A percentile compares a stretch with the other conserved stretches of the same genome.
phyloP scores from a whole-genome alignment of 768 basidiomycete species.

The Favolaschia claudopus region DNA sequence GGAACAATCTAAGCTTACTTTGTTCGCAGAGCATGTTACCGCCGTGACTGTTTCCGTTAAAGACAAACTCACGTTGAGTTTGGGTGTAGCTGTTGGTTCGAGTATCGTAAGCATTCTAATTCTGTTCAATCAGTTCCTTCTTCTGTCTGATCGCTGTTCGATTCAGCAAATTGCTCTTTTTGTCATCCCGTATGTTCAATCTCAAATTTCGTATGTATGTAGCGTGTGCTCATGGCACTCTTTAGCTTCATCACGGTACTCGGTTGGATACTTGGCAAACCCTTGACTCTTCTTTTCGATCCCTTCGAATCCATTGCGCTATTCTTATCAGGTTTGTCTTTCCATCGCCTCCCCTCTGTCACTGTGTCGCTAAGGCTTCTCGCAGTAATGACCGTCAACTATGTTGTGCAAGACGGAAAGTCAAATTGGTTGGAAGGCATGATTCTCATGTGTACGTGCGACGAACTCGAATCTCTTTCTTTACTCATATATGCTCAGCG shows the following conservation, averaged over 20 bases:
- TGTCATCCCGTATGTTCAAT: conserved; percentile 79
- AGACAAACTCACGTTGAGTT: conserved; percentile 84
- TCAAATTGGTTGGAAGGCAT: conserved; percentile 87
- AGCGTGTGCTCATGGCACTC: not conserved
- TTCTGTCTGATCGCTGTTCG: not conserved
- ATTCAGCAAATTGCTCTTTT: conserved; percentile 82
- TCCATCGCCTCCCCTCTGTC: not conserved
- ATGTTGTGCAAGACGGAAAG: conserved; percentile 82
- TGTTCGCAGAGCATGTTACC: conserved; percentile 76
- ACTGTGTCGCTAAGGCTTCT: not conserved
- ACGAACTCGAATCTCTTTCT: not conserved
- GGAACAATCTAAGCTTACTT: not conserved
- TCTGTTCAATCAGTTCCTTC: too few species aligned
- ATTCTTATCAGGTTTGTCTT: conserved; percentile 43
- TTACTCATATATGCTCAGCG: conserved; percentile 41
- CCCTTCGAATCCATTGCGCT: conserved; percentile 82
- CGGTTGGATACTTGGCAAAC: conserved; percentile 85
- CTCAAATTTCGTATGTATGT: not conserved
- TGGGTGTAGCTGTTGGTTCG: conserved; percentile 90
- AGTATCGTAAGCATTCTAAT: conserved; percentile 81
- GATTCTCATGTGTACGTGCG: conserved; percentile 65
- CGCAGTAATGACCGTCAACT: conserved; percentile 82
- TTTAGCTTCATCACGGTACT: conserved; percentile 79
- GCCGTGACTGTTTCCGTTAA: conserved; percentile 93
- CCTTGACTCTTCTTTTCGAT: conserved; percentile 84